Evolutionary conservation across 257 asterid species (phyloP), one percentile per base, ranked within the genome.

Genomic region (Pogostemon cablin): DNA sequence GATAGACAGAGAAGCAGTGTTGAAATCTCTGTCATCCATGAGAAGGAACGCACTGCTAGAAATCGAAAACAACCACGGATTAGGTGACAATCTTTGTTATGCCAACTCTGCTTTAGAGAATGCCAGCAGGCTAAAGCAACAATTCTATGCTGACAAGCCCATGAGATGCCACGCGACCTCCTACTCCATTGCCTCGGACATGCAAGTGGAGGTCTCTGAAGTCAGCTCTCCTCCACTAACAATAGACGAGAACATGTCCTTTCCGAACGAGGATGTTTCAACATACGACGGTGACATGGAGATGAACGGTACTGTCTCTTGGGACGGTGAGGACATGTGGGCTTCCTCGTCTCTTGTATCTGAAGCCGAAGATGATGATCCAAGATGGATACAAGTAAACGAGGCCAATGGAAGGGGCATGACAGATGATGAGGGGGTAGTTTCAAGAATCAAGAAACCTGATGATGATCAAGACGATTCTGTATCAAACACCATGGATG

Each of bases 161-260:
- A 52, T 55, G 37, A 71, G 39, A 20, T 79, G 35, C n/a, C 97
- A 81, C 69, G 40, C 78, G 7, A 82, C 85, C 41, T 66, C 88
- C 56, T 73, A 77, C 49, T 95, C 98, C n/a, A 83, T 89, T 40
- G 96, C 93, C 70, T 95, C 99, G 5, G 99, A 89, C 70, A 52
- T 95, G 85, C 96, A 91, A 72, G 99, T 95, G 38, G 98, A 95
- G 84, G 86, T 84, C 55, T 86, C 96, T 6, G 95, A 95, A 65
- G 53, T 91, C 12, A 81, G 96, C 63, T 91, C 93, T 2, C 93
- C 98, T 9, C 87, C 87, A 7, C 66, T 59, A 5, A 82, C 89
- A 7, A 76, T 77, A 7, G 88, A 83, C 32, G 91, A 83, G 7
- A 81, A 71, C 83, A 64, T 65, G 9, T 78, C 91, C 4, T 75